Evolutionary conservation across 2,329 filamentous ascomycete genomes (phyloP), one percentile per base, ranked within the genome.

Genomic region (Xylariaceae sp.): DNA sequence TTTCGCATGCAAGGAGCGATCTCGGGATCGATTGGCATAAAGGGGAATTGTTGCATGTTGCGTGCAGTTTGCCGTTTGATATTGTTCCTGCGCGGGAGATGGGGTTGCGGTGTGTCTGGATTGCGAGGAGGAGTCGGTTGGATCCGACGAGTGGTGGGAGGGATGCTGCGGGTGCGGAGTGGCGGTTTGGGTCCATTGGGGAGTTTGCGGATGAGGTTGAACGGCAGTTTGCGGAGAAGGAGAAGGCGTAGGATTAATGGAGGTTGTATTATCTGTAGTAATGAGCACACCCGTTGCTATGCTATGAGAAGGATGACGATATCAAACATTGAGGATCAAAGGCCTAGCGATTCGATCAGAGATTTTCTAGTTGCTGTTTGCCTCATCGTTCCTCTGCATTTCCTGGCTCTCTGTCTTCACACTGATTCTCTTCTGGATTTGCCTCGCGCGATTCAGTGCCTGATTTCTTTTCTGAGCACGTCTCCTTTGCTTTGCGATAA

Each of bases 51-150:
- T 68, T 90, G 64, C 87, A 89, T 69, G 87, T 88, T 0, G 88
- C 88, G 55, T 81, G 88, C 72, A 87, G 85, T 62, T 73, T 89
- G 70, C 79, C 77, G 44, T 82, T 87, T 64, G 88, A 91, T 66
- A 87, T 90, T 71, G 78, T 82, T 3, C 85, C 88, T 0, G 84
- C 85, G 2, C 82, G 81, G 72, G 71, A 82, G 68, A 66, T 85
- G 15, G 86, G 83, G 1, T 69, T 90, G 44, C 78, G 77, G 64
- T 85, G 80, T 58, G 81, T 80, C 15, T 91, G 86, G 86, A 89
- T 90, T 66, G 80, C 80, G 58, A 73, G 85, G 41, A 77, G 77
- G 0, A 81, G 75, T 0, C 57, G 61, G 11, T 58, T 63, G 55
- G 55, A 48, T 23, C 49, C 56, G 64, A 61, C 23, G 5, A 30